Conservation (phyloP, 116 monocot species). For the Cymodocea nodosa region DNA sequence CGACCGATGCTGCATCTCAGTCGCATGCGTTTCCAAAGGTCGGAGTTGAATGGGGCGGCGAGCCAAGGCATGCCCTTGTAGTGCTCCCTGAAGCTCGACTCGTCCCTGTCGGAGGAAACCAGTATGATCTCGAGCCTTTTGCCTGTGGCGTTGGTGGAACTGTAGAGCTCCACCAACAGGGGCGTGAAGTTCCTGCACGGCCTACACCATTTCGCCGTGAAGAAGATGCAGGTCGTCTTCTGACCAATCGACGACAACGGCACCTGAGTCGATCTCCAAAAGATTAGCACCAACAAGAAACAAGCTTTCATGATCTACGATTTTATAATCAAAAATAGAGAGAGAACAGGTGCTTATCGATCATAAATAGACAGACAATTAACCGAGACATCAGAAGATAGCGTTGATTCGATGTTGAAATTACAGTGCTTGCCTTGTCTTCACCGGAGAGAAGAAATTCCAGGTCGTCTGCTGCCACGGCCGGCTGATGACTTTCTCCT, state of each 20-base stretch:
- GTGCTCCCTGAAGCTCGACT: conserved; percentile 18
- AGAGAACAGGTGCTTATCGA: too few species aligned
- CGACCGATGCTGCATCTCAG: conserved; percentile 5
- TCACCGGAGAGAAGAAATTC: conserved; percentile 7
- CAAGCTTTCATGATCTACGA: background rate
- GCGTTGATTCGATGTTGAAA: background rate
- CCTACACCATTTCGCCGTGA: conserved; percentile 38
- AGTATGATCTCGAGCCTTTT: conserved; percentile 26
- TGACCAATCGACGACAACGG: conserved; percentile 4
- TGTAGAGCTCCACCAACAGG: conserved; percentile 20
- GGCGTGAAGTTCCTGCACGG: conserved; percentile 33
- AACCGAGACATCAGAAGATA: background rate
- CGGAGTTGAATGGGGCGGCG: conserved; percentile 15
- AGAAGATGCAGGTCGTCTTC: conserved; percentile 20
- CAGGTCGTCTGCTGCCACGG: background rate
- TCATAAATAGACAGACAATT: background rate
- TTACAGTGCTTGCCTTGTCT: background rate
- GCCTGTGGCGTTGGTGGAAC: background rate
- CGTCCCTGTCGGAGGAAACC: conserved; percentile 24
- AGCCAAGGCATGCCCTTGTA: conserved; percentile 30
- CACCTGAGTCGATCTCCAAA: conserved; percentile 4
- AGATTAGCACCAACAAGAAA: background rate
- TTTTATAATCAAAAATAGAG: too few species aligned
- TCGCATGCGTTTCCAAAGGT: conserved; percentile 3
- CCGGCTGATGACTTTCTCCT: background rate